Percentiles rank a stretch among this genome's conserved stretches.
phyloP scores from a whole-genome alignment of 2,329 filamentous ascomycete species.

The Calonectria fujianensis region DNA sequence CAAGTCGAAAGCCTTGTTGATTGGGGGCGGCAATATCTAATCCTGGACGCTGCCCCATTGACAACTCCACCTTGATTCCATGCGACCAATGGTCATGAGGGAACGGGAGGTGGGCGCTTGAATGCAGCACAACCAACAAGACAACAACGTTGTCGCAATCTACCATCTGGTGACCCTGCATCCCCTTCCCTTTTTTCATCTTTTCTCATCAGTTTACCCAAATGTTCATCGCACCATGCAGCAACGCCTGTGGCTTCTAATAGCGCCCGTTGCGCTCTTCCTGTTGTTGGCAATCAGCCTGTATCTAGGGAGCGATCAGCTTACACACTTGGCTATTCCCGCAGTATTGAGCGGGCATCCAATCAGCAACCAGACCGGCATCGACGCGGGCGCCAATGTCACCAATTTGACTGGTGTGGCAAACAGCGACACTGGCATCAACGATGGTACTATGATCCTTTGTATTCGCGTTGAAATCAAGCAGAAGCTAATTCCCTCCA shows the following conservation, averaged over 20 bases:
- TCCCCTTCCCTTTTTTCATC: neutral
- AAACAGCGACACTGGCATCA: neutral
- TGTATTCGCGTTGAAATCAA: neutral
- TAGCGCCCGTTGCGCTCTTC: constrained; percentile 29
- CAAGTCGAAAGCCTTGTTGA: neutral
- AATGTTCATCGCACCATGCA: constrained; percentile 23
- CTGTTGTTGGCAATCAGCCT: constrained; percentile 26
- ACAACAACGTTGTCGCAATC: neutral
- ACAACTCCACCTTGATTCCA: neutral
- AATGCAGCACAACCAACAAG: constrained; percentile 5
- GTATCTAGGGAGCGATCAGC: constrained; percentile 24
- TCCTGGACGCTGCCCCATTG: neutral
- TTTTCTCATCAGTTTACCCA: neutral
- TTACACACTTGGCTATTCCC: constrained; percentile 12
- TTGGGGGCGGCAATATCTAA: neutral
- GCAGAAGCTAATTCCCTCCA: constrained; percentile 65
- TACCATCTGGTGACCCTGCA: neutral
- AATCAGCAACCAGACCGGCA: neutral
- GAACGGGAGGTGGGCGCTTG: constrained; percentile 1
- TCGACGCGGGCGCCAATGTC: neutral
- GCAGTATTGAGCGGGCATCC: constrained; percentile 10
- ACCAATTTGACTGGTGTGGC: neutral
- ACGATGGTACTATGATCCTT: constrained; percentile 12
- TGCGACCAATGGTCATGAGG: neutral
- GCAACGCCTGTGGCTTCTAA: constrained; percentile 28